A percentile compares a stretch with the other conserved stretches of the same genome.
phyloP scores from a whole-genome alignment of 257 asterid genomes.

The Lavandula angustifolia region DNA sequence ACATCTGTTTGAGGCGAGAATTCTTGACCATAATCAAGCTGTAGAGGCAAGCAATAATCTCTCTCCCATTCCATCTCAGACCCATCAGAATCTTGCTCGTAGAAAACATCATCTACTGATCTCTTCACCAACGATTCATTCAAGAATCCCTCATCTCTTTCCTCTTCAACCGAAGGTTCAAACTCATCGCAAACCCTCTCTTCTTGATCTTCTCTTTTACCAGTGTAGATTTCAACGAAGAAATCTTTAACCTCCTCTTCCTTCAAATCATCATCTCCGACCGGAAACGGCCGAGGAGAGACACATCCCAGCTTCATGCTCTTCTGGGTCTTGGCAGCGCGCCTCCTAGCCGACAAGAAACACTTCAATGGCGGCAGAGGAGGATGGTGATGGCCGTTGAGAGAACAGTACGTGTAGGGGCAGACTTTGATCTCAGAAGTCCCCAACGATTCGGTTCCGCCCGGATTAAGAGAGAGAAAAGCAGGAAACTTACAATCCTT shows the following conservation, averaged over 20 bases:
- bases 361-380: conserved; percentile 68
- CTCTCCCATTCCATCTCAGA: conserved; percentile 65
- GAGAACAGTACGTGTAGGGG: conserved; percentile 78
- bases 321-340: conserved; percentile 57
- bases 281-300: conserved; percentile 48
- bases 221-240: conserved; percentile 52
- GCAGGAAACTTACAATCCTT: conserved; percentile 71
- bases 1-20: conserved; percentile 19
- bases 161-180: conserved; percentile 23
- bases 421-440: conserved; percentile 71
- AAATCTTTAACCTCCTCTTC: conserved; percentile 43
- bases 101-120: conserved; percentile 21
- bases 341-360: conserved; percentile 70
- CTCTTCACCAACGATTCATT: background rate
- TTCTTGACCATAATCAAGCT: conserved; percentile 41
- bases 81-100: conserved; percentile 36
- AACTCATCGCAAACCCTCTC: background rate
- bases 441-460: conserved; percentile 66
- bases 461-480: conserved; percentile 55
- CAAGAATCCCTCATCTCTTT: conserved; percentile 2
- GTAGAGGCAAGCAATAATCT: conserved; percentile 33
- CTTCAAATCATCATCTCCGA: conserved; percentile 9
- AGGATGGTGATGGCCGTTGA: conserved; percentile 80
- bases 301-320: conserved; percentile 48
- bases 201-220: conserved; percentile 7